Percentiles rank a stretch among this genome's conserved stretches.
Conservation (phyloP, 176 grass and related monocot genomes). For the Echinochloa phyllopogon region DNA sequence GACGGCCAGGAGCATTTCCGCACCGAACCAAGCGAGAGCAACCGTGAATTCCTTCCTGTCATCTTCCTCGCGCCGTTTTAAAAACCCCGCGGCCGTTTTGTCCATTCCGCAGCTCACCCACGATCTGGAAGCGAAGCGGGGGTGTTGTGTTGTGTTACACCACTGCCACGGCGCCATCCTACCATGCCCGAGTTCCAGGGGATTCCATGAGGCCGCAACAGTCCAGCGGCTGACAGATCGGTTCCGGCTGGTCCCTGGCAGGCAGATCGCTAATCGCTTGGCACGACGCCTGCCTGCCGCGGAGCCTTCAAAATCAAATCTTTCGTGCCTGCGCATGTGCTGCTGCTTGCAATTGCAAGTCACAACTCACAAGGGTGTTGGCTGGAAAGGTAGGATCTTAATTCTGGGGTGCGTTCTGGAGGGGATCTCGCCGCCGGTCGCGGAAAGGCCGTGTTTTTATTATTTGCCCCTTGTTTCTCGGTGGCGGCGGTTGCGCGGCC, state of each 20-base stretch:
- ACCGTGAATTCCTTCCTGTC: neutral
- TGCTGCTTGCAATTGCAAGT: neutral
- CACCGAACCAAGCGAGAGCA: neutral
- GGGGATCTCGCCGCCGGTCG: constrained; percentile 25
- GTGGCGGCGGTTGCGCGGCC: neutral
- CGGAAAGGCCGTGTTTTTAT: neutral
- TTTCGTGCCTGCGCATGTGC: neutral
- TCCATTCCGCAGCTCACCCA: neutral
- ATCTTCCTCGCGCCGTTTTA: neutral
- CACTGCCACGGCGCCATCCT: neutral
- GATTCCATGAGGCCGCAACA: constrained; percentile 18
- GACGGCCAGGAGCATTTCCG: neutral
- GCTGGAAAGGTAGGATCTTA: constrained; percentile 16
- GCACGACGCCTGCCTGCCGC: constrained; percentile 36
- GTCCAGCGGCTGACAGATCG: constrained; percentile 30
- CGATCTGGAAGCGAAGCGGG: constrained; percentile 13
- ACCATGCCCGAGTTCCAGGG: neutral
- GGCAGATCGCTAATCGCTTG: constrained; percentile 1
- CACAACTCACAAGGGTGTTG: too few species aligned
- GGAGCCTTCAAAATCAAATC: neutral
- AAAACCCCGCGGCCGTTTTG: neutral
- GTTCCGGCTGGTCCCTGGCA: constrained; percentile 14
- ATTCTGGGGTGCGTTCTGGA: constrained; percentile 23
- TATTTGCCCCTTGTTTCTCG: neutral
- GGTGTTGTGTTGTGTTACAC: neutral